phyloP scores from a whole-genome alignment of 2,329 filamentous ascomycete genomes.

The Thermoascus crustaceus region DNA sequence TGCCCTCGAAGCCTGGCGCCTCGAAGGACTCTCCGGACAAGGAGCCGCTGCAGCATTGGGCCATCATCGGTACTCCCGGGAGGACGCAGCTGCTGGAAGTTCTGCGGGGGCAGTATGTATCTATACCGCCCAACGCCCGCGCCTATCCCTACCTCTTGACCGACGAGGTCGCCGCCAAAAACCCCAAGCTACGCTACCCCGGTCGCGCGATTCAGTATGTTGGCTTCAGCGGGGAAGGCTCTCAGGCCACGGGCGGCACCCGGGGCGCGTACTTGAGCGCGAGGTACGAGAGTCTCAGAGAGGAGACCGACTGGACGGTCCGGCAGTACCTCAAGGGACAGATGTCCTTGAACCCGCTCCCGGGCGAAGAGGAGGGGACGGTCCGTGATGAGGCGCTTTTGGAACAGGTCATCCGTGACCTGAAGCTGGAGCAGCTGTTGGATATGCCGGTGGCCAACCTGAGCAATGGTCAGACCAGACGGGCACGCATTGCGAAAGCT shows the following conservation, averaged over 20 bases:
- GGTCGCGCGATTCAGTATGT: slow-evolving; percentile 74
- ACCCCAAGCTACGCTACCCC: slow-evolving; percentile 48
- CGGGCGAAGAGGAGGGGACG: slow-evolving; percentile 44
- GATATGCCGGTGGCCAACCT: slow-evolving; percentile 80
- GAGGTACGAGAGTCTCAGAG: slow-evolving; percentile 78
- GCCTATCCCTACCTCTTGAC: slow-evolving; percentile 70
- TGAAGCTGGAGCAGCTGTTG: slow-evolving; percentile 61
- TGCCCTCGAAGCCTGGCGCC: slow-evolving; percentile 45
- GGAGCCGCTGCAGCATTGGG: slow-evolving; percentile 47
- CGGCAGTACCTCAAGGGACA: slow-evolving; percentile 73
- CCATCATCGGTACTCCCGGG: slow-evolving; percentile 69
- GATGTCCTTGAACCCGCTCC: slow-evolving; percentile 69
- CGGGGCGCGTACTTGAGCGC: slow-evolving; percentile 78
- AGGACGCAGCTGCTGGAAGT: slow-evolving; percentile 78
- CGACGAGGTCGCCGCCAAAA: slow-evolving; percentile 47
- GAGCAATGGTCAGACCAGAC: slow-evolving; percentile 84
- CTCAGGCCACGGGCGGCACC: slow-evolving; percentile 37
- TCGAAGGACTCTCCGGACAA: slow-evolving; percentile 1
- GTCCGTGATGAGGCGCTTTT: slow-evolving; percentile 46
- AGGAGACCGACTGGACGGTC: slow-evolving; percentile 81
- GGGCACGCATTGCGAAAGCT: slow-evolving; percentile 81
- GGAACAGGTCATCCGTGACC: slow-evolving; percentile 56
- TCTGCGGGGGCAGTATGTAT: slow-evolving; percentile 66
- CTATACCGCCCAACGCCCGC: slow-evolving; percentile 64
- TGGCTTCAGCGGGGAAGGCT: slow-evolving; percentile 72